These are phyloP conservation scores for Pilatotrama ljubarskyi DNA, from an alignment of 768 basidiomycete genomes.

Conservation along the genomic window DNA sequence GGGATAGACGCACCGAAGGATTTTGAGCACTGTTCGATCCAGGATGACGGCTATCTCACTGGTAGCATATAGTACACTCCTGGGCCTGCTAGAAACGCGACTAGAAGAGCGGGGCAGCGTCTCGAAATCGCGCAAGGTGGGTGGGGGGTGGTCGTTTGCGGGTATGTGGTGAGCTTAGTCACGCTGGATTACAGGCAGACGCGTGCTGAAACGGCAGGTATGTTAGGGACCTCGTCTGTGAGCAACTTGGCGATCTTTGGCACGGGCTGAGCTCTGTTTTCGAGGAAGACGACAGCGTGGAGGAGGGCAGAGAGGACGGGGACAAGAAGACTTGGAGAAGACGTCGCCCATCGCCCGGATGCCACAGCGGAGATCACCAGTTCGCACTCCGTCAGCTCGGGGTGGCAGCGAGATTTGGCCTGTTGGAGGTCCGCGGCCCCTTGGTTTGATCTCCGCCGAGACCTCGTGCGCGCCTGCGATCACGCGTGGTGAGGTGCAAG, in stretches of 20 bases:
- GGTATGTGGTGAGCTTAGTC: background rate
- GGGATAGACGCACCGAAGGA: background rate
- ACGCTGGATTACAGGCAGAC: background rate
- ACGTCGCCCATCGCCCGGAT: constrained; percentile 1
- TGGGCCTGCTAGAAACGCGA: background rate
- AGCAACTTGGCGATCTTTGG: background rate
- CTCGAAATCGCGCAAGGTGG: constrained; percentile 4
- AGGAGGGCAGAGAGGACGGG: constrained; percentile 14
- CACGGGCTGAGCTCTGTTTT: background rate
- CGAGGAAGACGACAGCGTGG: background rate
- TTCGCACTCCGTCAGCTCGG: background rate
- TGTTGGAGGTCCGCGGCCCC: background rate
- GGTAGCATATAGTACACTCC: constrained; percentile 1
- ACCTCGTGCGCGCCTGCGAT: background rate
- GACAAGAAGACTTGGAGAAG: constrained; percentile 7
- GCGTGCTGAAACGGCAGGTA: background rate
- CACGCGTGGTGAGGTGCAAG: background rate
- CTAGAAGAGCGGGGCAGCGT: background rate
- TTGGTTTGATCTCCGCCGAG: background rate
- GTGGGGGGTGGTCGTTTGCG: background rate
- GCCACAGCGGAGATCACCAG: constrained; percentile 15
- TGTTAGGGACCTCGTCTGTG: background rate
- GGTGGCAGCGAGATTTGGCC: background rate
- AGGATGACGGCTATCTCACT: constrained; percentile 7
- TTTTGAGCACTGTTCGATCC: constrained; percentile 3